A percentile compares a stretch with the other conserved stretches of the same genome.
Evolutionary conservation across 768 basidiomycete genomes (phyloP).

Genomic region (Naganishia friedmannii): DNA sequence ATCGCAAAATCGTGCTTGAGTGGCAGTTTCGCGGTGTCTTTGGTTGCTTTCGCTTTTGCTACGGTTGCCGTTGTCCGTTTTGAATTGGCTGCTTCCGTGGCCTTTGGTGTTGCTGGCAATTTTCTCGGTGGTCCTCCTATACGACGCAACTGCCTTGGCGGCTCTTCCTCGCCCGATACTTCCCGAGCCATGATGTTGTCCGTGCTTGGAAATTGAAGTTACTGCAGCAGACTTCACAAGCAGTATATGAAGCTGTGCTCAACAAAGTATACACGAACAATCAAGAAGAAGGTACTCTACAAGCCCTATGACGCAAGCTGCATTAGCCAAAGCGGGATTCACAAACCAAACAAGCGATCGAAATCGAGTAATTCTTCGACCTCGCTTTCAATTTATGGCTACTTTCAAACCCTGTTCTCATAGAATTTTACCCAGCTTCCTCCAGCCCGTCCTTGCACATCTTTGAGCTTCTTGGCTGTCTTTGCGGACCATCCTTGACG

Average conservation of each 20-base stretch:
- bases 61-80: not conserved
- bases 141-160: slow-evolving; percentile 6
- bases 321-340: not conserved
- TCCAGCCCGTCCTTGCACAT: too few relatives aligned
- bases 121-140: slow-evolving; percentile 18
- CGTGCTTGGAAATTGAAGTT: not conserved
- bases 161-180: not conserved
- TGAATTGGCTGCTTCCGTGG: not conserved
- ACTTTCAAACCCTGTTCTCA: not conserved
- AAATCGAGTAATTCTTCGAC: slow-evolving; percentile 5
- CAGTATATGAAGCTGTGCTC: too few relatives aligned
- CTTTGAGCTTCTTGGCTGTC: not conserved
- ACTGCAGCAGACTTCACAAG: not conserved
- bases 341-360: slow-evolving; percentile 18
- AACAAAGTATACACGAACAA: not conserved
- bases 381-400: not conserved
- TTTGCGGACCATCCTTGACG: too few relatives aligned
- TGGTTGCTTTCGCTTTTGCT: not conserved
- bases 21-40: not conserved
- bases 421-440: not conserved
- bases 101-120: not conserved
- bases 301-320: slow-evolving; percentile 11
- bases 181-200: not conserved
- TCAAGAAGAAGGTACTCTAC: slow-evolving; percentile 1
- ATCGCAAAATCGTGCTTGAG: slow-evolving; percentile 10